These are phyloP conservation scores for Myxozyma neglecta DNA, from an alignment of 805 yeast species.

Conservation along the genomic window DNA sequence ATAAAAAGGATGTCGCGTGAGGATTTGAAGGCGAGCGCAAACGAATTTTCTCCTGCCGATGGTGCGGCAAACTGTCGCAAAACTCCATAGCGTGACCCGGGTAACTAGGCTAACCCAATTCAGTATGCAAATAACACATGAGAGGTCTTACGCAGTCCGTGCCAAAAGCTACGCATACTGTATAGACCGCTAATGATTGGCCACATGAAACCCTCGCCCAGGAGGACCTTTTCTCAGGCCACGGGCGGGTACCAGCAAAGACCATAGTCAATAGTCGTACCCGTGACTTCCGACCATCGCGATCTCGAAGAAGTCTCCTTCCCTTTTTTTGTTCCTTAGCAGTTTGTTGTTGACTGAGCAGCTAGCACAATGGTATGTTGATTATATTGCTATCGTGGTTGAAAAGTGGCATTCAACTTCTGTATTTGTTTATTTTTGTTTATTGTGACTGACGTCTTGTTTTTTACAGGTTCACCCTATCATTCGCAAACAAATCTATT, in stretches of 20 bases:
- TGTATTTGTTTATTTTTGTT: neutral
- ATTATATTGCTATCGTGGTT: neutral
- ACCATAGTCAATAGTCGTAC: neutral
- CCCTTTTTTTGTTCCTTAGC: neutral
- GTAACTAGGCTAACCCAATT: neutral
- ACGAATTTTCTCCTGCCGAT: neutral
- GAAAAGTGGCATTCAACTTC: neutral
- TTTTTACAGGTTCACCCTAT: constrained; percentile 11
- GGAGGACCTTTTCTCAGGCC: neutral
- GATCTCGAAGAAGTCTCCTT: neutral
- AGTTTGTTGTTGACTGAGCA: neutral
- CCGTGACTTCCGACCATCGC: neutral
- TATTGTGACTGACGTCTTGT: neutral
- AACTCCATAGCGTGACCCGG: constrained; percentile 5
- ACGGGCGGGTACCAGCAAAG: neutral
- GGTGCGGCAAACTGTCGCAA: neutral
- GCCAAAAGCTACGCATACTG: neutral
- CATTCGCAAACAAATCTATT: constrained; percentile 26
- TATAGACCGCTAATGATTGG: neutral
- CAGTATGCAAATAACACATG: neutral
- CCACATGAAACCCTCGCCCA: neutral
- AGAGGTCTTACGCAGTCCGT: neutral
- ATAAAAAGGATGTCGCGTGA: constrained; percentile 3
- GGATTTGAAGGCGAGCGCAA: neutral
- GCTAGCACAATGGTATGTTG: constrained; percentile 2